Conservation (phyloP, 345 rosid species). For the Turritis glabra region DNA sequence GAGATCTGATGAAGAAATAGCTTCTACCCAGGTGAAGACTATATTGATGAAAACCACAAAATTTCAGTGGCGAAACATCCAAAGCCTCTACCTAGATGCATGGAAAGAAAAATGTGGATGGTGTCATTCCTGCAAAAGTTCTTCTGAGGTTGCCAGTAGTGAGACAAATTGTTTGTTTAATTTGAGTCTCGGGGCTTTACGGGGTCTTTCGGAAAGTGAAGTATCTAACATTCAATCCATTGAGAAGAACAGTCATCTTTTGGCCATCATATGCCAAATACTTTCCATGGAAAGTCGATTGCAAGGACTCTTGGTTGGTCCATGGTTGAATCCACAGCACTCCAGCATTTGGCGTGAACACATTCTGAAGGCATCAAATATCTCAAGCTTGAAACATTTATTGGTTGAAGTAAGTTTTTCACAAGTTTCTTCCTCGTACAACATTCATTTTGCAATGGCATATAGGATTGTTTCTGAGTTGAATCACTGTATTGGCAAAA, state of each 20-base stretch:
- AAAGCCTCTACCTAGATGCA: slow-evolving; percentile 40
- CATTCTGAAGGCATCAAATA: slow-evolving; percentile 54
- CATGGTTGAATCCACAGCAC: slow-evolving; percentile 81
- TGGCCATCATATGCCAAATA: slow-evolving; percentile 54
- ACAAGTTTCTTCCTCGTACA: slow-evolving; percentile 7
- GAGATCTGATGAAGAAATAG: slow-evolving; percentile 69
- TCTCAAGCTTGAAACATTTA: slow-evolving; percentile 55
- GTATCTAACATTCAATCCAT: slow-evolving; percentile 42
- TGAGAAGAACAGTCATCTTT: slow-evolving; percentile 54
- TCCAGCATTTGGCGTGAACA: slow-evolving; percentile 64
- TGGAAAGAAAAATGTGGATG: slow-evolving; percentile 93
- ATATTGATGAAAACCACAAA: slow-evolving; percentile 64
- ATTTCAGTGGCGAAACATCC: slow-evolving; percentile 62
- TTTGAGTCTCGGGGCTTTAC: slow-evolving; percentile 49
- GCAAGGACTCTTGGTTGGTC: slow-evolving; percentile 84
- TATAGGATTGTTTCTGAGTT: neutral
- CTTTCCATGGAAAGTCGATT: slow-evolving; percentile 70
- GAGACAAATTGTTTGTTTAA: slow-evolving; percentile 67
- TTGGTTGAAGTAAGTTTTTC: slow-evolving; percentile 61
- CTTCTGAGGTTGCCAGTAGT: slow-evolving; percentile 45
- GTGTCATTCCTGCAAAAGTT: slow-evolving; percentile 78
- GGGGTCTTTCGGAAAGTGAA: slow-evolving; percentile 48
- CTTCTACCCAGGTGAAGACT: slow-evolving; percentile 67
- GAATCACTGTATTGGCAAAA: slow-evolving; percentile 11
- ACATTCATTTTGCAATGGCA: slow-evolving; percentile 21